phyloP scores from a whole-genome alignment of 1,139 yeast species.

The Pneumocystis sp. region DNA sequence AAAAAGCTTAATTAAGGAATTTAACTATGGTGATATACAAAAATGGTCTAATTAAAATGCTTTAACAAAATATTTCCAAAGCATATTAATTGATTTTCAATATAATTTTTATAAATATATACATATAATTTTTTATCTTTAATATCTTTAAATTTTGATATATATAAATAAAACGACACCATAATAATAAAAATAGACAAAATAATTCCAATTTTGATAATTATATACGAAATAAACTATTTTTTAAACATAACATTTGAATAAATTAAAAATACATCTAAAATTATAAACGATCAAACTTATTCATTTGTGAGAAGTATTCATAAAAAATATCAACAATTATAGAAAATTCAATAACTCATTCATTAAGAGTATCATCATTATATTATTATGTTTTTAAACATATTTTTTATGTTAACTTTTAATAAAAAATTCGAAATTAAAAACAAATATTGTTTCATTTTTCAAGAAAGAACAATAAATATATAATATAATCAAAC shows the following conservation, averaged over 20 bases:
- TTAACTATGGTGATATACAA: conserved; percentile 6
- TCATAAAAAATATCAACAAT: no score
- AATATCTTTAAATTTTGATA: no score
- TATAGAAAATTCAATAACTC: no score
- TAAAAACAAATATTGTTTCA: neutral
- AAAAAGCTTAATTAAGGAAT: conserved; percentile 19
- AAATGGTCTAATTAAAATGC: neutral
- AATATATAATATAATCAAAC: neutral
- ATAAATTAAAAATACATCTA: no score
- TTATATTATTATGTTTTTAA: no score
- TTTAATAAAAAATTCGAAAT: neutral
- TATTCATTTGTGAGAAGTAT: no score
- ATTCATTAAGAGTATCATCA: neutral
- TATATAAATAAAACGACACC: no score
- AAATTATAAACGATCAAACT: neutral
- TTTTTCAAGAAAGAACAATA: neutral
- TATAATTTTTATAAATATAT: no score
- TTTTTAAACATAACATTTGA: no score
- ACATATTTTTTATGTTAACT: no score
- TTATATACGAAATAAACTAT: no score
- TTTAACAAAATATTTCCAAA: neutral
- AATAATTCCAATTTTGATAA: neutral
- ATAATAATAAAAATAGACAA: neutral
- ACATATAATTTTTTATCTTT: no score
- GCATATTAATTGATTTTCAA: neutral